phyloP scores from a whole-genome alignment of 2,329 filamentous ascomycete species.

The Cercospora zeae-maydis region DNA sequence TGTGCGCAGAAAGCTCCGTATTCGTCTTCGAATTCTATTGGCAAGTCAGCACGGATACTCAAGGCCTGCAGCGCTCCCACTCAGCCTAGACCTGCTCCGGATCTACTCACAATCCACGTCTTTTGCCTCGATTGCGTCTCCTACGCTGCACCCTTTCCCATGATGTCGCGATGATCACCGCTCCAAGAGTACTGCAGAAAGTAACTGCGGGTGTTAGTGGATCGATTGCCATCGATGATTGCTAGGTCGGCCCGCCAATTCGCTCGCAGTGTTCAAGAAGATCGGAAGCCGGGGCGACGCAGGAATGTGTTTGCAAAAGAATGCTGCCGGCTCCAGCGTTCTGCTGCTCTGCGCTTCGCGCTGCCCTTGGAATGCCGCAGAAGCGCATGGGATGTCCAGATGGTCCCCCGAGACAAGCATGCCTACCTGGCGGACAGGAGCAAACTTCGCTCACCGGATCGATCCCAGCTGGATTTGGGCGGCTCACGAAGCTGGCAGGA shows the following conservation, averaged over 20 bases:
- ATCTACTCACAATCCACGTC: neutral
- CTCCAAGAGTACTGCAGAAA: conserved; percentile 3
- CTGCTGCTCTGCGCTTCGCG: neutral
- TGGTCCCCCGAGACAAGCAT: neutral
- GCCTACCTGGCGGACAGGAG: neutral
- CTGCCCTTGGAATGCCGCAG: neutral
- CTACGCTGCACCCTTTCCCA: neutral
- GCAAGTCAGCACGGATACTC: neutral
- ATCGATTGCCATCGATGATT: conserved; percentile 3
- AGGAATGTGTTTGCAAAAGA: neutral
- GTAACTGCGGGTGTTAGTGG: neutral
- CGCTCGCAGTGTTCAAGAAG: neutral
- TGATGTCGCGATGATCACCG: conserved; percentile 5
- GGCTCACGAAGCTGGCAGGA: neutral
- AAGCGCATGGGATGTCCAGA: neutral
- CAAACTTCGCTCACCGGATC: neutral
- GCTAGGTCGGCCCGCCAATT: neutral
- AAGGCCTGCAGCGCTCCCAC: neutral
- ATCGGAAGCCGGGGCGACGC: neutral
- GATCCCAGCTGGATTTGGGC: neutral
- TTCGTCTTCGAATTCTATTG: neutral
- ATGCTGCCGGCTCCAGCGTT: neutral
- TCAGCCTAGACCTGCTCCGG: too few species aligned
- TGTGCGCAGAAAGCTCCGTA: neutral
- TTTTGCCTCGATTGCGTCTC: neutral